phyloP scores from a whole-genome alignment of 306 rosid genomes.

The Dryas alaskensis region DNA sequence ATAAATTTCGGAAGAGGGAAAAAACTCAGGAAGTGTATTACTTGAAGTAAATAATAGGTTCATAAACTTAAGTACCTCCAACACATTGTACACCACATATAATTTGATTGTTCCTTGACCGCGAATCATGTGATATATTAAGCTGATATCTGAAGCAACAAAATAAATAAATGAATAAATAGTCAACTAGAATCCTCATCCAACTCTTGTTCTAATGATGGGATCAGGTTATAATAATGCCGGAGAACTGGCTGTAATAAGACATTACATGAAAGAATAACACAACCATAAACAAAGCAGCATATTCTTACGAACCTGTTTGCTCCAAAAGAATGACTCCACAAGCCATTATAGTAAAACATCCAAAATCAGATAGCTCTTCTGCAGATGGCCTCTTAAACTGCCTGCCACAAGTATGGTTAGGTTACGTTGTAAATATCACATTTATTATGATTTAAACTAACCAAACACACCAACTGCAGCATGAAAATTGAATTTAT shows the following conservation, averaged over 20 bases:
- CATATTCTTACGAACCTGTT: constrained; percentile 55
- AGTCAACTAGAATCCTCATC: background rate
- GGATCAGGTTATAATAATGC: constrained; percentile 7
- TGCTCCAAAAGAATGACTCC: constrained; percentile 83
- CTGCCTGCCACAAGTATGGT: constrained; percentile 82
- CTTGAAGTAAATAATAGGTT: background rate
- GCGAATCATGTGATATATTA: constrained; percentile 98
- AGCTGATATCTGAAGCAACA: constrained; percentile 76
- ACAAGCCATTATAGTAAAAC: constrained; percentile 72
- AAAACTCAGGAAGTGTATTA: background rate
- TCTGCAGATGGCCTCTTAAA: constrained; percentile 79
- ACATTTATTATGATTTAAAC: constrained; percentile 11
- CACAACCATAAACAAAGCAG: constrained; percentile 3
- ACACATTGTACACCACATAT: constrained; percentile 90
- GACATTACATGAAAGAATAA: background rate
- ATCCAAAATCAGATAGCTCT: constrained; percentile 88
- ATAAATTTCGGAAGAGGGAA: background rate
- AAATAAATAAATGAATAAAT: constrained; percentile 1
- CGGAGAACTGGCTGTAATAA: background rate
- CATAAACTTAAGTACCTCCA: constrained; percentile 61
- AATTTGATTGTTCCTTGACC: constrained; percentile 97
- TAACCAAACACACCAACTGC: constrained; percentile 11
- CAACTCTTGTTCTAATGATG: background rate
- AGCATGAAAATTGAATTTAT: background rate
- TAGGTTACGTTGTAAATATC: constrained; percentile 38